These are phyloP conservation scores for Volvox africanus DNA, from an alignment of 139 green algal genomes.

Conservation along the genomic window DNA sequence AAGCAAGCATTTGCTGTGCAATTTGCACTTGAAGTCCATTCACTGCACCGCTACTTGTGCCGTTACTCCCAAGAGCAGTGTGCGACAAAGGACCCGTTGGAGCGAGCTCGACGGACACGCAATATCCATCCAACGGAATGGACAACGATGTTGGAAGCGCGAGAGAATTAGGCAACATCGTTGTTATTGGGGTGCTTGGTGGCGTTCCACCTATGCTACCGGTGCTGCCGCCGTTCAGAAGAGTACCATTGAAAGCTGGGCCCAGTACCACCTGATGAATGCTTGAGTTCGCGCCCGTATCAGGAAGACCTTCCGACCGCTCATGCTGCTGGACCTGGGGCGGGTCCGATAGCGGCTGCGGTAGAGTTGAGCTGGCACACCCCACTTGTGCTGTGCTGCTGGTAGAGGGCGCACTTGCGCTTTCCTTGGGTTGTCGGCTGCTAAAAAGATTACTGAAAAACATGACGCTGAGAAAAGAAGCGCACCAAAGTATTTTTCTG, in stretches of 20 bases:
- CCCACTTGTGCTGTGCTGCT: not conserved
- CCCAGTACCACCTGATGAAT: not conserved
- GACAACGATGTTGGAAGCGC: conserved; percentile 28
- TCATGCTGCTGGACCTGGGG: conserved; percentile 7
- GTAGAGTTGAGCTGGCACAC: not conserved
- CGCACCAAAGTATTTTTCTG: not conserved
- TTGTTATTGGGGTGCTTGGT: not conserved
- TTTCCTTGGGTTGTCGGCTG: conserved; percentile 23
- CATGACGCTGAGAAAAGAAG: not conserved
- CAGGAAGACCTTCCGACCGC: not conserved
- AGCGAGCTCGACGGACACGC: conserved; percentile 34
- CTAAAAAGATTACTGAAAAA: conserved; percentile 39
- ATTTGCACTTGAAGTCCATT: conserved; percentile 41
- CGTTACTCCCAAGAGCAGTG: not conserved
- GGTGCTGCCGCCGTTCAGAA: conserved; percentile 2
- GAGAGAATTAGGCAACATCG: not conserved
- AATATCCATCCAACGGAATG: conserved; percentile 44
- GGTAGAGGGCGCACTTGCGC: not conserved
- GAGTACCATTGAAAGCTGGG: not conserved
- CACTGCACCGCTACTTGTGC: conserved; percentile 3
- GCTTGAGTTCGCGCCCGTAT: not conserved
- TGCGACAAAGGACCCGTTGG: not conserved
- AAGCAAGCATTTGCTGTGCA: conserved; percentile 45
- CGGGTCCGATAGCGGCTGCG: conserved; percentile 1
- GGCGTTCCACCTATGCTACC: not conserved